Conservation (phyloP, 345 rosid genomes). For the Noccaea bulbosa region DNA sequence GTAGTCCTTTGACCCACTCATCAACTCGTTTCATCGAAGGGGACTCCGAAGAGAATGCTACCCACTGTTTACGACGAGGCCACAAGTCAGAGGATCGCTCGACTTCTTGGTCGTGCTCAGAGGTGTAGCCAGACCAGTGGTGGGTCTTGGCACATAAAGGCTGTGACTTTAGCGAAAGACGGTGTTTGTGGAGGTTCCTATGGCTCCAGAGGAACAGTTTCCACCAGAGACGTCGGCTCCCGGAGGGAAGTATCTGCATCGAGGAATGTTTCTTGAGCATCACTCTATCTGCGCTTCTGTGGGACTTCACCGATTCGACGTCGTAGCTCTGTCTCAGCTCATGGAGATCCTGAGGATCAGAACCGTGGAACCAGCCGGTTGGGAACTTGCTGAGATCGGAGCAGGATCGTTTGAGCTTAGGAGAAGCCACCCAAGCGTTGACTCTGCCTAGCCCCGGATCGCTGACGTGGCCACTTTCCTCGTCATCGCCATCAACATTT, state of each 20-base stretch:
- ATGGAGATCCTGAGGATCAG: slow-evolving; percentile 49
- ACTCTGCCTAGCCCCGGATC: slow-evolving; percentile 76
- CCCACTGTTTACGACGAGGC: slow-evolving; percentile 82
- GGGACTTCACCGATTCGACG: slow-evolving; percentile 56
- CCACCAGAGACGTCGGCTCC: slow-evolving; percentile 86
- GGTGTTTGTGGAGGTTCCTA: slow-evolving; percentile 68
- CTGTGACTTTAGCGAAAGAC: slow-evolving; percentile 46
- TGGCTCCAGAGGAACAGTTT: slow-evolving; percentile 95
- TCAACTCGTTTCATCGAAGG: slow-evolving; percentile 74
- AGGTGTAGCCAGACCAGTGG: slow-evolving; percentile 80
- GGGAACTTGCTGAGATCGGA: slow-evolving; percentile 58
- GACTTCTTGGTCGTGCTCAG: slow-evolving; percentile 55
- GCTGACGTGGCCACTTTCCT: slow-evolving; percentile 71
- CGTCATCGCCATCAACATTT: slow-evolving; percentile 36
- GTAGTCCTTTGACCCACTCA: slow-evolving; percentile 78
- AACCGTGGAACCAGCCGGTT: slow-evolving; percentile 44
- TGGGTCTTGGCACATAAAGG: slow-evolving; percentile 41
- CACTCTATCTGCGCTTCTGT: slow-evolving; percentile 80
- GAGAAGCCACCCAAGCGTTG: slow-evolving; percentile 62
- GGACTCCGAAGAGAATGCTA: slow-evolving; percentile 72
- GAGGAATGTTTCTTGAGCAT: slow-evolving; percentile 93
- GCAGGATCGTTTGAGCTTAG: slow-evolving; percentile 80
- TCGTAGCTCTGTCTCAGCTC: slow-evolving; percentile 38
- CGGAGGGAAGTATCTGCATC: slow-evolving; percentile 87
- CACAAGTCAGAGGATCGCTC: slow-evolving; percentile 53